Evolutionary conservation across 2,329 filamentous ascomycete species (phyloP), one percentile per base, ranked within the genome.

Genomic region (Pyricularia sp.): DNA sequence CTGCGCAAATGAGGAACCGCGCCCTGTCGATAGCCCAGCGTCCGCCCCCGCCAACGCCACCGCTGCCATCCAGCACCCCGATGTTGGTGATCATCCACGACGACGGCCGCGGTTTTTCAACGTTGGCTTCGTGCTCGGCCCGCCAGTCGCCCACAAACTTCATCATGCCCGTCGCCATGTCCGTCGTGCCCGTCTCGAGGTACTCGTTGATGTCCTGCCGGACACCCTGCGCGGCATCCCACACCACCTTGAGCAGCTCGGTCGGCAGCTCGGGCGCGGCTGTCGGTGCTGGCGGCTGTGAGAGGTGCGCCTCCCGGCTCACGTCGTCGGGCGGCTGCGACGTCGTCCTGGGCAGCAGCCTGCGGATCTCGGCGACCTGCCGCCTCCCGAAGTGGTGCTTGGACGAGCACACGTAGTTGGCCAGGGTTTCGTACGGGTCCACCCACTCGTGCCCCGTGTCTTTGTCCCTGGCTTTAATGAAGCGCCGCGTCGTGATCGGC

Each of bases 341-440:
- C 65, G 23, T 26, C 28, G 14, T 26, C 17, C 5, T 20, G 42
- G 17, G 4, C 42, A 30, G 25, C 59, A 26, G 59, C 25, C 59
- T 26, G 59, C 59, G 59, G 59, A 64, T 64, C 59, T 26, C 28
- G 59, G 25, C 28, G 1, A 64, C 59, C 59, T 30, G 59, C 25
- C 28, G 25, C 12, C 25, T 26, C 59, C 59, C 59, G 59, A 26
- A 30, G 9, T 11, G 28, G 59, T 64, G 59, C 71, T 69, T 1
- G 81, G 17, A 77, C 11, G 61, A 67, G 14, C 66, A 67, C n/a
- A 84, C 77, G 33, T 81, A 77, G 58, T 79, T 78, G 25, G 80
- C 79, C 67, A 85, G 76, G 1, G 73, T 70, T 20, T 75, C 71
- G 28, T 72, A 72, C 28, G 76, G 69, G 11, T 77, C 74, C 59